These are phyloP conservation scores for Podila minutissima DNA, from an alignment of 192 early-diverging fungal species.

Conservation along the genomic window DNA sequence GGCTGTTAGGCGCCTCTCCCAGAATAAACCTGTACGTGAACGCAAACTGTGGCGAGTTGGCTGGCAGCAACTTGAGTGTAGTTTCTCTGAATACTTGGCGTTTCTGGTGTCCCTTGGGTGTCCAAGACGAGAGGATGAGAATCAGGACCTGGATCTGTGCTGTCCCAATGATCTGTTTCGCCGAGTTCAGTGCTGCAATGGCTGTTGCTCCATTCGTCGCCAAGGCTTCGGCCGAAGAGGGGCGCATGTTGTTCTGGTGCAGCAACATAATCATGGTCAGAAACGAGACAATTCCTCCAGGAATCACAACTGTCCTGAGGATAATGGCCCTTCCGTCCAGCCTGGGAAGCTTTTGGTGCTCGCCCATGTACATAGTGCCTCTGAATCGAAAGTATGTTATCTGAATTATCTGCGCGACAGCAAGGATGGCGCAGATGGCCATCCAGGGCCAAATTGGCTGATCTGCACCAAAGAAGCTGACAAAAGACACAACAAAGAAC, in stretches of 20 bases:
- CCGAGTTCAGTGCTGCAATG: slow-evolving; percentile 29
- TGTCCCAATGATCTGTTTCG: slow-evolving; percentile 35
- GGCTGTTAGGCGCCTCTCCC: slow-evolving; percentile 57
- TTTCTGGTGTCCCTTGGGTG: slow-evolving; percentile 59
- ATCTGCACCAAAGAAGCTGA: slow-evolving; percentile 63
- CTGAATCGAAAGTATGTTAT: slow-evolving; percentile 39
- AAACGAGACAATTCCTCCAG: slow-evolving; percentile 60
- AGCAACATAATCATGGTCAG: slow-evolving; percentile 64
- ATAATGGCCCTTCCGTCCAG: slow-evolving; percentile 25
- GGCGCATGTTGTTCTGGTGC: slow-evolving; percentile 54
- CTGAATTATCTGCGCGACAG: slow-evolving; percentile 55
- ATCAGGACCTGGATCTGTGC: slow-evolving; percentile 60
- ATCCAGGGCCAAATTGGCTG: slow-evolving; percentile 69
- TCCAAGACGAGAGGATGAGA: slow-evolving; percentile 66
- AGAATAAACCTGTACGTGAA: slow-evolving; percentile 63
- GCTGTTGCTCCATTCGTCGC: slow-evolving; percentile 30
- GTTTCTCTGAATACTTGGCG: slow-evolving; percentile 59
- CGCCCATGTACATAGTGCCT: slow-evolving; percentile 15
- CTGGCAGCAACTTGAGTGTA: slow-evolving; percentile 56
- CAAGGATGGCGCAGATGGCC: slow-evolving; percentile 56
- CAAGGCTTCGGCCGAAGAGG: slow-evolving; percentile 36
- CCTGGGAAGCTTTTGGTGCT: slow-evolving; percentile 1
- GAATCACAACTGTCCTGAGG: slow-evolving; percentile 52
- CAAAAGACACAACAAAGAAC: slow-evolving; percentile 58
- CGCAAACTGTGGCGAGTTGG: slow-evolving; percentile 48